phyloP scores from a whole-genome alignment of 352 stramenopile genomes.

The Globisporangium echinulatum region DNA sequence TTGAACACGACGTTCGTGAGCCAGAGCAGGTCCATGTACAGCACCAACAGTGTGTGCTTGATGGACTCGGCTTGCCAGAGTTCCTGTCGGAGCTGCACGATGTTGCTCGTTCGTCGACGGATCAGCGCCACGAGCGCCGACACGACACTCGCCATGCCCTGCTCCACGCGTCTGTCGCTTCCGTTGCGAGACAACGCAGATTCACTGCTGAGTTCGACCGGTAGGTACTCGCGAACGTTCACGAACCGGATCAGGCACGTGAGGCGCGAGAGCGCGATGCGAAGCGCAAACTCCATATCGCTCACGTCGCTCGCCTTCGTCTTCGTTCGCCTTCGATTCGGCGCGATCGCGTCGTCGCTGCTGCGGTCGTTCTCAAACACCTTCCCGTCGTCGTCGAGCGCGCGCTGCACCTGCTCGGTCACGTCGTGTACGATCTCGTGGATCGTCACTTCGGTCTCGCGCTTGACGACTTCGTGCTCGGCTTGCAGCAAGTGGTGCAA shows the following conservation, averaged over 20 bases:
- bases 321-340: conserved; percentile 16
- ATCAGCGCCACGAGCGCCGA: conserved; percentile 35
- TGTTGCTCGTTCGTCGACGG: conserved; percentile 35
- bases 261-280: conserved; percentile 47
- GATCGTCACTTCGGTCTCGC: conserved; percentile 69
- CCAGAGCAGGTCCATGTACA: conserved; percentile 79
- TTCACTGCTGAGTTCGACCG: conserved; percentile 7
- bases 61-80: conserved; percentile 56
- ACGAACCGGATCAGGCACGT: conserved; percentile 57
- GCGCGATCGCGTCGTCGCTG: conserved; percentile 10
- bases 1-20: conserved; percentile 60
- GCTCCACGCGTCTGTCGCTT: conserved; percentile 3
- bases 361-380: conserved; percentile 17
- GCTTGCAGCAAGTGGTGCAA: conserved; percentile 66
- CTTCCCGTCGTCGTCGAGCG: conserved; percentile 47
- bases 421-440: conserved; percentile 66
- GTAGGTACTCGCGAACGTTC: conserved; percentile 59
- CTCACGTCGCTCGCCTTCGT: conserved; percentile 45
- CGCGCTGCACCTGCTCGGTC: conserved; percentile 49
- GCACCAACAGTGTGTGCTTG: conserved; percentile 53
- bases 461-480: conserved; percentile 71
- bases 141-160: conserved; percentile 31
- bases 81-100: conserved; percentile 38
- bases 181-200: not conserved
- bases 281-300: conserved; percentile 67